Percentiles rank a stretch among this genome's conserved stretches.
Conservation (phyloP, 2,329 filamentous ascomycete genomes). For the Neopestalotiopsis rosae region DNA sequence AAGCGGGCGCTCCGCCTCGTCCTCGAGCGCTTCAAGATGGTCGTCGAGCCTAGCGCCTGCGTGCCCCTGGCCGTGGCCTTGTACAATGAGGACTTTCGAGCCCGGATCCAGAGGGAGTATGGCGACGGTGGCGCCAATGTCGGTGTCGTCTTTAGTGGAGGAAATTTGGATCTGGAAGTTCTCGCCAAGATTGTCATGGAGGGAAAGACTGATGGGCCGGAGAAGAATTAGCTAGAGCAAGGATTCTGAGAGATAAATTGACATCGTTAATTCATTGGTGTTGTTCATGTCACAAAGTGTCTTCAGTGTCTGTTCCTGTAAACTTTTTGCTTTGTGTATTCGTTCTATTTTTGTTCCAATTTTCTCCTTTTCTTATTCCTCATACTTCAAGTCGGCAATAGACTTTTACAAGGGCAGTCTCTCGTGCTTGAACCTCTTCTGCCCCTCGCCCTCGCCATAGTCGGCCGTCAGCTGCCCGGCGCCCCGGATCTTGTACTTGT, state of each 20-base stretch:
- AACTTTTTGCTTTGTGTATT: background rate
- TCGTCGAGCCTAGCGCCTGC: constrained; percentile 86
- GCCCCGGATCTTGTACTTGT: constrained; percentile 92
- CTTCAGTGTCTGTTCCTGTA: background rate
- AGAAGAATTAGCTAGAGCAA: background rate
- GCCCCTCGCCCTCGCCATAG: constrained; percentile 70
- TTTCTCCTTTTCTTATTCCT: background rate
- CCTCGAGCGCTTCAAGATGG: constrained; percentile 85
- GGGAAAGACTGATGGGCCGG: background rate
- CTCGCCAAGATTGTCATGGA: constrained; percentile 32
- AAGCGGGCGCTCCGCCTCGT: constrained; percentile 76
- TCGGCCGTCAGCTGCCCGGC: constrained; percentile 80
- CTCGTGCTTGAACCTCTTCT: constrained; percentile 66
- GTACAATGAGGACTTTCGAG: constrained; percentile 84
- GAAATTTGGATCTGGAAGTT: constrained; percentile 62
- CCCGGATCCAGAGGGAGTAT: constrained; percentile 70
- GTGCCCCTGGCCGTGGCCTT: constrained; percentile 84
- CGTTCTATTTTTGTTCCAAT: background rate
- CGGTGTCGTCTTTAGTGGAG: constrained; percentile 64
- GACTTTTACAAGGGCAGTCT: constrained; percentile 45
- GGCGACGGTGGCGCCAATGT: constrained; percentile 77
- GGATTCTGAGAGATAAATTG: too few species aligned
- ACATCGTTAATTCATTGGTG: too few species aligned
- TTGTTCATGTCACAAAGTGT: too few species aligned
- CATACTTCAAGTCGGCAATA: background rate